Evolutionary conservation across 768 basidiomycete species (phyloP).

Genomic region (Nidula microcarpa): DNA sequence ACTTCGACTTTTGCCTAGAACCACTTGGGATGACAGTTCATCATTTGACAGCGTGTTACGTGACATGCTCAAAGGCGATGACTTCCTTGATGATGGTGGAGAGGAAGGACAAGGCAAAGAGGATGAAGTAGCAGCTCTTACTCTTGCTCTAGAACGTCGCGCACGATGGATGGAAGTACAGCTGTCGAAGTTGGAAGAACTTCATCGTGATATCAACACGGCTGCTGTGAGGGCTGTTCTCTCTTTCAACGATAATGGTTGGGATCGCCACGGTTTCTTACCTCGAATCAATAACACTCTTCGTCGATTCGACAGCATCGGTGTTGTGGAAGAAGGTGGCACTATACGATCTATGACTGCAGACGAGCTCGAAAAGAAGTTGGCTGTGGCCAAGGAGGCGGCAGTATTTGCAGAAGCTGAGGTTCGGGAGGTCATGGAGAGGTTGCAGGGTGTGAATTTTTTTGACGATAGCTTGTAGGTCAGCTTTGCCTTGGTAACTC

Average conservation of each 20-base stretch:
- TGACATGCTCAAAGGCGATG: constrained; percentile 87
- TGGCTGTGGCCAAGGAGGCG: constrained; percentile 66
- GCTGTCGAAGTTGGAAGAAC: constrained; percentile 81
- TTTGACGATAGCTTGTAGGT: too few species aligned
- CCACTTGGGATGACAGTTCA: constrained; percentile 88
- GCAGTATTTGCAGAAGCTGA: constrained; percentile 72
- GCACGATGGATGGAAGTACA: constrained; percentile 94
- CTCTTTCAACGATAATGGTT: constrained; percentile 81
- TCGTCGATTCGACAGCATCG: constrained; percentile 64
- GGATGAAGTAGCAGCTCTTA: constrained; percentile 83
- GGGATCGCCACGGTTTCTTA: constrained; percentile 69
- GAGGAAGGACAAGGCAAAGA: constrained; percentile 66
- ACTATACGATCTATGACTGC: constrained; percentile 51
- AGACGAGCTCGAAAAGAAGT: constrained; percentile 74
- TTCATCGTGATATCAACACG: constrained; percentile 87
- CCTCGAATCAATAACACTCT: constrained; percentile 71
- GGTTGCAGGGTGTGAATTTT: constrained; percentile 54
- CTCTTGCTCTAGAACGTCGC: constrained; percentile 81
- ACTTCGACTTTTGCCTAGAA: constrained; percentile 78
- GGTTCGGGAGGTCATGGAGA: constrained; percentile 72
- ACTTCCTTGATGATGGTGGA: constrained; percentile 74
- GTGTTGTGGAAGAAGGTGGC: constrained; percentile 47
- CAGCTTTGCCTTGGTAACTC: constrained; percentile 9
- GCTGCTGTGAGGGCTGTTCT: constrained; percentile 82
- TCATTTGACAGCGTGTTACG: constrained; percentile 83